These are phyloP conservation scores for Suillus sp. DNA, from an alignment of 768 basidiomycete genomes.

Conservation along the genomic window DNA sequence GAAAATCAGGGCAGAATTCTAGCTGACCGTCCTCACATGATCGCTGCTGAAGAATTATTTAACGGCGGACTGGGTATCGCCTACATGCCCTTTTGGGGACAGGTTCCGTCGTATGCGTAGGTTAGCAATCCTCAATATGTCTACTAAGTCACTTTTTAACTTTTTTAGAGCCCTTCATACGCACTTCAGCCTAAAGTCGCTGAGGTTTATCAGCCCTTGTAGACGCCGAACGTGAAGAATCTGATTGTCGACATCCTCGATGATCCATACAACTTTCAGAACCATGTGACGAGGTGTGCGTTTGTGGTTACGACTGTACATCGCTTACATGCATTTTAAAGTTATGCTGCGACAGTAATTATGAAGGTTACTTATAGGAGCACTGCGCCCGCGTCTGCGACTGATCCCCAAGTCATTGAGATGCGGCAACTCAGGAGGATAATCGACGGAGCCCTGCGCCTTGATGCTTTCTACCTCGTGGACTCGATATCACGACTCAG, in stretches of 20 bases:
- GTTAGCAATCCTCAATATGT: not conserved
- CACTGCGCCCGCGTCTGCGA: not conserved
- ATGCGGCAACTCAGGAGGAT: not conserved
- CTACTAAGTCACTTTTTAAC: not conserved
- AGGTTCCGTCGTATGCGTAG: not conserved
- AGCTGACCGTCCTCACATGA: not conserved
- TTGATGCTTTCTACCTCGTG: not conserved
- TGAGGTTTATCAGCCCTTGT: not conserved
- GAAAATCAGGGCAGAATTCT: not conserved
- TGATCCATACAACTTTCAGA: slow-evolving; percentile 1
- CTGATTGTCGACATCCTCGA: not conserved
- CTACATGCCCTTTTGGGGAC: not conserved
- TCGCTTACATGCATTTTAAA: not conserved
- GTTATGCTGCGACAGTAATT: not conserved
- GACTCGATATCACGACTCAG: not conserved
- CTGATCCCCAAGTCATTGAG: not conserved
- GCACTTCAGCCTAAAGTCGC: slow-evolving; percentile 1
- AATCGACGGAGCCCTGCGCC: slow-evolving; percentile 20
- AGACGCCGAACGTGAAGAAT: not conserved
- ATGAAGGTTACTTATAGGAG: not conserved
- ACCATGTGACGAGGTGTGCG: not conserved
- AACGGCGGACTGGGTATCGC: not conserved
- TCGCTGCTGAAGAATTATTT: not conserved
- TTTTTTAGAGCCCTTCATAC: not conserved
- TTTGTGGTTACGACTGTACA: not conserved